Evolutionary conservation across 495 filamentous ascomycete genomes (phyloP).

Genomic region (Terfezia boudieri): DNA sequence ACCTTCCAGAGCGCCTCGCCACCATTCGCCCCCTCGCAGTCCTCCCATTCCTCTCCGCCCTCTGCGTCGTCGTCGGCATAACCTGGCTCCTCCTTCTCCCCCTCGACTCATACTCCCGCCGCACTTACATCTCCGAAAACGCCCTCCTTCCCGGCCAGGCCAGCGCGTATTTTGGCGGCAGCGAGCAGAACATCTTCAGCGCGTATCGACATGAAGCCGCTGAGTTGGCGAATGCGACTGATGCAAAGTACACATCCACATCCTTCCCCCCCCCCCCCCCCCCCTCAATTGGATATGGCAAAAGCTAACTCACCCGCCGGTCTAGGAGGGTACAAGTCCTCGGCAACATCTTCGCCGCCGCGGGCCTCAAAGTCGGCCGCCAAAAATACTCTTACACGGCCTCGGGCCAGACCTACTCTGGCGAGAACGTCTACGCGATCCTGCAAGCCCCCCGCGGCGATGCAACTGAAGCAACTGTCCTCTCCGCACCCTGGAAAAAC

Average conservation of each 20-base stretch:
- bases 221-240: constrained; percentile 31
- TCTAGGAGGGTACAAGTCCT: constrained; percentile 30
- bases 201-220: constrained; percentile 75
- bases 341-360: constrained; percentile 45
- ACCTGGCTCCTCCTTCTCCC: constrained; percentile 85
- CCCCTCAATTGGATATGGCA: not conserved
- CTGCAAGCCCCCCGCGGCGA: constrained; percentile 89
- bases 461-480: constrained; percentile 91
- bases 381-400: constrained; percentile 64
- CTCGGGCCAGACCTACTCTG: constrained; percentile 46
- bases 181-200: constrained; percentile 83
- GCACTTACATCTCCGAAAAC: constrained; percentile 94
- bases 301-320: not conserved
- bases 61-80: constrained; percentile 78
- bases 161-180: constrained; percentile 89
- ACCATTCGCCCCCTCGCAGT: constrained; percentile 48
- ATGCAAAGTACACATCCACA: constrained; percentile 23
- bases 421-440: constrained; percentile 85
- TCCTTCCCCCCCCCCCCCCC: not conserved
- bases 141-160: constrained; percentile 89
- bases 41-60: constrained; percentile 59
- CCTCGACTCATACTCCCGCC: constrained; percentile 71
- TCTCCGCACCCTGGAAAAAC: constrained; percentile 75
- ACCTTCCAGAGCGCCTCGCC: constrained; percentile 18
- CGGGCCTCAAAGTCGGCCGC: constrained; percentile 62